Percentiles rank a stretch among this genome's conserved stretches.
Conservation (phyloP, 2,329 filamentous ascomycete species). For the Xylariales sp. region DNA sequence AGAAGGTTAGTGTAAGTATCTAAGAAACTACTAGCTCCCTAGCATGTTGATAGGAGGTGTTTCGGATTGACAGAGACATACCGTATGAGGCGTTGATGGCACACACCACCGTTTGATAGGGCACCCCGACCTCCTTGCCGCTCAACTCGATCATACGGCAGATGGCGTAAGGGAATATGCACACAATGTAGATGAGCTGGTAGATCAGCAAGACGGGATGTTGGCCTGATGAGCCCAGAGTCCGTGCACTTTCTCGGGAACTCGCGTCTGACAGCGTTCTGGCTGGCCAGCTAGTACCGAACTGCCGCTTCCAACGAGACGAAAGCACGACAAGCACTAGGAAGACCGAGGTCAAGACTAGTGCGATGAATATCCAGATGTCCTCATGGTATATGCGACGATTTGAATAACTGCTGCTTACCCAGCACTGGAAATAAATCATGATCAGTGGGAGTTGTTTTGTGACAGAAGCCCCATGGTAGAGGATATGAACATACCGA, state of each 20-base stretch:
- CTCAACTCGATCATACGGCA: slow-evolving; percentile 2
- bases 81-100: slow-evolving; percentile 4
- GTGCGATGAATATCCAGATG: slow-evolving; percentile 5
- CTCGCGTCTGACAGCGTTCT: not conserved
- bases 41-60: too few relatives aligned
- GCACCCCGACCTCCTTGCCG: not conserved
- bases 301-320: slow-evolving; percentile 2
- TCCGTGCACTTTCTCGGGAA: not conserved
- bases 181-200: slow-evolving; percentile 5
- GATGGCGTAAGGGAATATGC: slow-evolving; percentile 1
- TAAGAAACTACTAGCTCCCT: too few relatives aligned
- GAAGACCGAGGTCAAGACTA: slow-evolving; percentile 1
- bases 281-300: not conserved
- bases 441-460: too few relatives aligned
- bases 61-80: too few relatives aligned
- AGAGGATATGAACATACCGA: not conserved
- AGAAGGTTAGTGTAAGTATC: too few relatives aligned
- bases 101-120: slow-evolving; percentile 1
- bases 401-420: not conserved
- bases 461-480: not conserved
- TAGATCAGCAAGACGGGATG: slow-evolving; percentile 5
- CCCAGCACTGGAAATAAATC: slow-evolving; percentile 4
- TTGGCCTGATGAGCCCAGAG: slow-evolving; percentile 5
- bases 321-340: not conserved
- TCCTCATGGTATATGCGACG: slow-evolving; percentile 1